Evolutionary conservation across 192 early-diverging fungal genomes (phyloP).

Genomic region (Coemansia asiatica): DNA sequence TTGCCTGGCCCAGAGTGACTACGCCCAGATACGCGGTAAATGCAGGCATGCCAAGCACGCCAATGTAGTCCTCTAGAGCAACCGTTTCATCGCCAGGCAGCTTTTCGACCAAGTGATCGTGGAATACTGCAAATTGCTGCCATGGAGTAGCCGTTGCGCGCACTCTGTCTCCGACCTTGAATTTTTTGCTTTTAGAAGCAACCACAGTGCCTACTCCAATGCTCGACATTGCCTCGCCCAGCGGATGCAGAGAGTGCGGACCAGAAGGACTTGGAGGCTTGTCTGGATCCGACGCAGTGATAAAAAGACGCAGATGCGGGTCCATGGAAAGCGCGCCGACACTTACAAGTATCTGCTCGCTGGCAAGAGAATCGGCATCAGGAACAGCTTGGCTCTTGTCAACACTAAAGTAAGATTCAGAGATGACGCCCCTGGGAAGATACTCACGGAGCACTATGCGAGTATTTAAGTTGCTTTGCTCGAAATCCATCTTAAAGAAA

Average conservation of each 20-base stretch:
- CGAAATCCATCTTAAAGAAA: background rate
- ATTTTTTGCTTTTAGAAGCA: constrained; percentile 61
- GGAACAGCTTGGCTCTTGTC: constrained; percentile 31
- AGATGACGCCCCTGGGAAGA: constrained; percentile 19
- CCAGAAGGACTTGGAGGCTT: constrained; percentile 44
- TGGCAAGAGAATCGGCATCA: constrained; percentile 3
- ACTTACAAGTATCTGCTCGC: constrained; percentile 56
- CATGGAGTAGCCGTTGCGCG: constrained; percentile 59
- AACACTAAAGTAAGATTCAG: constrained; percentile 21
- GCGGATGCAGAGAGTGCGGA: constrained; percentile 40
- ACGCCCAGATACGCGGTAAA: constrained; percentile 76
- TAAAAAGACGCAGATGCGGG: constrained; percentile 74
- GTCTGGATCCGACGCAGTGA: constrained; percentile 43
- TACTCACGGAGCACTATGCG: constrained; percentile 33
- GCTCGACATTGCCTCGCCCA: constrained; percentile 65
- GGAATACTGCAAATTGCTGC: constrained; percentile 59
- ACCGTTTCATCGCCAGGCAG: constrained; percentile 28
- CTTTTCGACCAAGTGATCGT: constrained; percentile 20
- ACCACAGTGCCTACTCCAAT: constrained; percentile 65
- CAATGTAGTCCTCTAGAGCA: constrained; percentile 61
- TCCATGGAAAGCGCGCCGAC: constrained; percentile 70
- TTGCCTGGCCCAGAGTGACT: constrained; percentile 65
- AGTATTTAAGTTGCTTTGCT: constrained; percentile 11
- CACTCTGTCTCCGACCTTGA: constrained; percentile 65
- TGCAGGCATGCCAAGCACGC: constrained; percentile 79